Base-by-base conservation (phyloP, 2,329 filamentous ascomycete genomes). In the Neoascochyta sp. region DNA sequence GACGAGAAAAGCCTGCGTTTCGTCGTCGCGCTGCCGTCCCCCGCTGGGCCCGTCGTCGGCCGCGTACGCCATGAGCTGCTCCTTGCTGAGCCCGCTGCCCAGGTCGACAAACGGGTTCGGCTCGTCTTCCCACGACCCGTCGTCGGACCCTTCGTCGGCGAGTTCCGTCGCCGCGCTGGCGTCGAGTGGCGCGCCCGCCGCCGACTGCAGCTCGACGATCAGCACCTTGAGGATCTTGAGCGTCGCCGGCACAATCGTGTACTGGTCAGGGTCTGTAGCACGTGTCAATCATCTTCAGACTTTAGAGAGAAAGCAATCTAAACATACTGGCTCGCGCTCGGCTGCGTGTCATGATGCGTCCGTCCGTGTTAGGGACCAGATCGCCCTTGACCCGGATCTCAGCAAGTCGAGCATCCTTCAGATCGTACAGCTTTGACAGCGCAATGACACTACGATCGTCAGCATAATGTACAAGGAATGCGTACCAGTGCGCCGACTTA, bases 201-300 rank as follows among this genome's bases (percentile, higher is more conserved):
- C 86, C 0, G 86, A 87, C 5, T 85, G 72, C 3, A 98, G 77
- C 66, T 98, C 92, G 56, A 95, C 87, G 25, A 96, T 83, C 7
- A 98, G 77, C 4, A 96, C 83, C 70, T 98, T 98, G 64, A 96
- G 69, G 39, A 98, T 95, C 69, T 98, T 98, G 55, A 98, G 75
- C 2, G 86, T 81, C 0, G 89, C 89, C 0, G 89, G 79, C 36
- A 98, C 80, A 38, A 85, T 78, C 5, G 88, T 95, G 68, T 83
- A 96, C 59, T 83, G 81, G 58, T 95, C 89, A 10, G 92, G 92
- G 58, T 90, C 81, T 85, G 31, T 27, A 16, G 14, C 10, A 10
- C 16, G n/a, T 7, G 47, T 54, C 29, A 52, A 43, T 32, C 12
- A 16, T 17, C 26, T 22, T 23, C 1, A 14, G 9, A 3, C 11